Percentiles rank a stretch among this genome's conserved stretches.
Conservation (phyloP, 2,329 filamentous ascomycete species). For the Ceratocystis diversiconidia region DNA sequence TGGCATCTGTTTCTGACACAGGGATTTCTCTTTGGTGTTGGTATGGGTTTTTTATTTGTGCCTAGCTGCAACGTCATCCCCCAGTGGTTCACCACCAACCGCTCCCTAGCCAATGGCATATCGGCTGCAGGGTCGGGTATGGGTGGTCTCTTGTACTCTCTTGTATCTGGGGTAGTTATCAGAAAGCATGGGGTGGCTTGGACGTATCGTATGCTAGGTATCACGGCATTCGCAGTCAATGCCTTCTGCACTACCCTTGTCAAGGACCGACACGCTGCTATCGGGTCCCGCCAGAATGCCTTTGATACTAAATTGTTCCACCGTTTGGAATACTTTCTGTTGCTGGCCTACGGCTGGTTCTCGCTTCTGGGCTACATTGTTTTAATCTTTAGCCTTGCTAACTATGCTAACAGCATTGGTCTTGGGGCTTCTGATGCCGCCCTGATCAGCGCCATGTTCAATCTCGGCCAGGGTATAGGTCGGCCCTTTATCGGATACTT, state of each 20-base stretch:
- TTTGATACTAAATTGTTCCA: conserved; percentile 52
- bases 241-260: conserved; percentile 47
- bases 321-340: conserved; percentile 46
- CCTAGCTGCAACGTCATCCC: conserved; percentile 51
- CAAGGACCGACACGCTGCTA: conserved; percentile 55
- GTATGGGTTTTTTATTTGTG: conserved; percentile 65
- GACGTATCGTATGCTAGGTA: conserved; percentile 52
- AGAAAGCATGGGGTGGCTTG: conserved; percentile 47
- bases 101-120: conserved; percentile 56
- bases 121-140: conserved; percentile 56
- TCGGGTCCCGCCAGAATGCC: conserved; percentile 51
- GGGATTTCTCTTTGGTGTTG: conserved; percentile 61
- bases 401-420: conserved; percentile 56
- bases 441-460: conserved; percentile 59
- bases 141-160: conserved; percentile 56
- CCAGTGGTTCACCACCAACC: conserved; percentile 58
- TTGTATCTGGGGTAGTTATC: conserved; percentile 56
- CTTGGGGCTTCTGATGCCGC: conserved; percentile 53
- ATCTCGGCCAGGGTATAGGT: conserved; percentile 51
- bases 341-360: conserved; percentile 55
- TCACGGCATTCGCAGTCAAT: conserved; percentile 51
- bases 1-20: conserved; percentile 68
- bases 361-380: conserved; percentile 62
- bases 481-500: conserved; percentile 59
- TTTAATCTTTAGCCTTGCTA: conserved; percentile 61